Base-by-base conservation (phyloP, 2,329 filamentous ascomycete species). In the Arthroderma sp. region DNA sequence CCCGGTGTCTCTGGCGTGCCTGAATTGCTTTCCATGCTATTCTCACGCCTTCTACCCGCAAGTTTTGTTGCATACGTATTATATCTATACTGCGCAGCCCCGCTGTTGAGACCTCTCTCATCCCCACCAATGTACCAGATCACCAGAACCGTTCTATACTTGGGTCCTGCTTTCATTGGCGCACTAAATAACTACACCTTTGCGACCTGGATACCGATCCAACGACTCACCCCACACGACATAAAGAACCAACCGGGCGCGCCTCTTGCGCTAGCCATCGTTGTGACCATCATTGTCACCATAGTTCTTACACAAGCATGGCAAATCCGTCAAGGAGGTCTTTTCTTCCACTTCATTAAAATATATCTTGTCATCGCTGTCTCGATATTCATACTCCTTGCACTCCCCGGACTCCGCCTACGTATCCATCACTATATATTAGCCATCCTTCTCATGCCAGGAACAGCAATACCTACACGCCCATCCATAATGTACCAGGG, bases 341-440 rank as follows among this genome's bases (percentile, higher is more conserved):
- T 89, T 2, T 80, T 97, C 63, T 79, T 87, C 31, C 81, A 79
- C 39, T 91, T 91, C 66, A 80, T 96, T 4, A 82, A 81, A 64
- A 77, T 95, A 19, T 96, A 96, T 69, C 79, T 77, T 21, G 74
- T 87, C 3, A 81, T 95, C 61, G 73, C 82, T 1, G 68, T 75
- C 1, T 77, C 76, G n/a, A 81, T 97, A 37, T 67, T 93, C 31
- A 73, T 90, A 54, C 79, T 87, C 35, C 76, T 95, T 11, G 74
- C 80, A 0, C 73, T 95, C 4, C 91, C 91, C 0, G 81, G 83
- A 6, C 81, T 95, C 55, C 86, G 84, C 61, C 78, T 98, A 54
- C 84, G 93, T 35, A 90, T 98, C 58, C 93, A 98, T 68, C 93
- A 98, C 70, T 98, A 97, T 68, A 88, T 97, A 62, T 77, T 97